Base-by-base conservation (phyloP, 129 eudicot species). In the Helichrysum umbraculigerum region DNA sequence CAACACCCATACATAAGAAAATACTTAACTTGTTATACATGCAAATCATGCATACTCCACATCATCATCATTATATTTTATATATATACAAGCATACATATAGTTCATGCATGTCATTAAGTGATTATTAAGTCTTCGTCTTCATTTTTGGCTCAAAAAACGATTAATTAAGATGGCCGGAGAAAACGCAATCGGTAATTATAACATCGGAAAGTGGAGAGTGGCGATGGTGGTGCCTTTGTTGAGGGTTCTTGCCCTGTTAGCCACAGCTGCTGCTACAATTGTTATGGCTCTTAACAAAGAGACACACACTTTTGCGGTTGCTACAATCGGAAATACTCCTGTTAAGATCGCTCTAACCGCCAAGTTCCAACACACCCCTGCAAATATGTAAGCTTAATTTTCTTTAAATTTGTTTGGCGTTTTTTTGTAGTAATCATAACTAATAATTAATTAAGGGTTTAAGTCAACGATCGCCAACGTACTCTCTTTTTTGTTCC, bases 231-330 rank as follows among this genome's bases (percentile, higher is more conserved):
- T 71, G 22, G 59, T 83, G 14, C 72, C 74, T 14, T 7, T 82
- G 65, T 77, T 93, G 68, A 90, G 98, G 75, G 28, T 93, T 44
- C 21, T 88, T 3, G 82, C 90, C 0, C 79, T 93, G 65, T 58
- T 84, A 10, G 92, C 95, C 30, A 86, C 93, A 1, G 54, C 82
- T 6, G 50, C 87, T 11, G 98, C 98, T 12, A 88, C 96, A 4
- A 30, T 93, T 28, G 88, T 85, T 15, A 93, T 93, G 98, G 92
- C 89, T 34, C 84, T 88, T 59, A 90, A 88, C 85, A 90, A 88
- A 79, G 78, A 93, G 57, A 85, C 86, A 34, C 87, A 81, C 62
- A 84, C 92, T 2, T 68, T 90, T 28, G 86, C 76, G 16, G 92
- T 93, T 58, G 96, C 98, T 32, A 88, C 91, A 3, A 77, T 90